Evolutionary conservation across 2,329 filamentous ascomycete species (phyloP).

Genomic region (Pseudogymnoascus sp.): DNA sequence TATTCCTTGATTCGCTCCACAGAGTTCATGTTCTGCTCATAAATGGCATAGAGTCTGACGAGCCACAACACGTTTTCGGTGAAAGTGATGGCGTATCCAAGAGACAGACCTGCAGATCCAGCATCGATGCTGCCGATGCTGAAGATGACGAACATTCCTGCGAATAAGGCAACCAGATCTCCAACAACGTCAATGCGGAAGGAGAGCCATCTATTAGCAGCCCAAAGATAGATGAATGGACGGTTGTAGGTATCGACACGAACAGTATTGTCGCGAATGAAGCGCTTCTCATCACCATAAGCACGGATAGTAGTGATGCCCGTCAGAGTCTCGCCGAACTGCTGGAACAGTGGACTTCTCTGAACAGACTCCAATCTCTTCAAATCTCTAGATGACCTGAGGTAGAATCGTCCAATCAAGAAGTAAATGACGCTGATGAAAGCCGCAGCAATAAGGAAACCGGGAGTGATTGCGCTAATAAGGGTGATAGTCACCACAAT

Average conservation of each 20-base stretch:
- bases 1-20: constrained; percentile 98
- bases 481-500: constrained; percentile 80
- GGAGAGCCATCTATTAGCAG: constrained; percentile 91
- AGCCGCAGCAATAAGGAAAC: constrained; percentile 77
- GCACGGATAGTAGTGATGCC: constrained; percentile 96
- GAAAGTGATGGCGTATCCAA: constrained; percentile 94
- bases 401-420: constrained; percentile 77
- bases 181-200: constrained; percentile 87
- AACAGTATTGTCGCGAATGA: constrained; percentile 82
- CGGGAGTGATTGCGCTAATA: constrained; percentile 83
- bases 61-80: constrained; percentile 97
- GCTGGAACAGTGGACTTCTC: constrained; percentile 90
- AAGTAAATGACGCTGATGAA: constrained; percentile 83
- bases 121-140: constrained; percentile 80
- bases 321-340: constrained; percentile 91
- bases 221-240: constrained; percentile 95
- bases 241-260: constrained; percentile 87
- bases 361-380: constrained; percentile 94
- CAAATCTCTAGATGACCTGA: constrained; percentile 86
- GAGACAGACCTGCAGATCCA: constrained; percentile 83
- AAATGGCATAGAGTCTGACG: constrained; percentile 84
- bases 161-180: constrained; percentile 87
- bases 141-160: constrained; percentile 81
- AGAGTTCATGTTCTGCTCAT: constrained; percentile 99
- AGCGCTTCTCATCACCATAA: constrained; percentile 88